Percentiles rank a stretch among this genome's conserved stretches.
Evolutionary conservation across 495 filamentous ascomycete genomes (phyloP).

Genomic region (Aspergillus baeticus): DNA sequence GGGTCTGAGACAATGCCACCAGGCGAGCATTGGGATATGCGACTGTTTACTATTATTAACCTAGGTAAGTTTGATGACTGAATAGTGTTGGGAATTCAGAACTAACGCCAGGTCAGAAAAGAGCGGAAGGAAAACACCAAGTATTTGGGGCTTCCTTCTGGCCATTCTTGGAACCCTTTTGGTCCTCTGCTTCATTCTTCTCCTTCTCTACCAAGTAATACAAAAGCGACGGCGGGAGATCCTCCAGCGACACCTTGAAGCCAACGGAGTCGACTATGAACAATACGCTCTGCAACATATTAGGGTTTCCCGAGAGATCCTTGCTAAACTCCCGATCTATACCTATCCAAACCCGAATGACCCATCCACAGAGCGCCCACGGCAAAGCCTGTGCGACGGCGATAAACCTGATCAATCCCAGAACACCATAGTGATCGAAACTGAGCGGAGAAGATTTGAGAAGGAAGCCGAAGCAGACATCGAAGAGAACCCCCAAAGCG

Average conservation of each 20-base stretch:
- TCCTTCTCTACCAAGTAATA: constrained; percentile 69
- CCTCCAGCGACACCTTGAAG: constrained; percentile 65
- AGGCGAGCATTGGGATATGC: constrained; percentile 43
- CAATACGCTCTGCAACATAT: constrained; percentile 72
- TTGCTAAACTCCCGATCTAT: constrained; percentile 72
- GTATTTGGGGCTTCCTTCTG: constrained; percentile 80
- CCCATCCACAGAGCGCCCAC: constrained; percentile 13
- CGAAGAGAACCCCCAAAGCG: no score
- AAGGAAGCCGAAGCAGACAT: background rate
- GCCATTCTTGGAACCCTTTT: constrained; percentile 76
- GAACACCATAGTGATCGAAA: background rate
- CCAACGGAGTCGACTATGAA: constrained; percentile 79
- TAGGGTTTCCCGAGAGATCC: constrained; percentile 64
- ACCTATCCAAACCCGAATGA: constrained; percentile 56
- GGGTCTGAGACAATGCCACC: constrained; percentile 34
- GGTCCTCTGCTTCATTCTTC: constrained; percentile 60
- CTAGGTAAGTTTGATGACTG: constrained; percentile 40
- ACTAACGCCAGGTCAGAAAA: constrained; percentile 13
- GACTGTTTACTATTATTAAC: constrained; percentile 64
- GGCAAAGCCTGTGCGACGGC: background rate
- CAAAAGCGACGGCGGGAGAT: constrained; percentile 63
- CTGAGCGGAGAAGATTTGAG: background rate
- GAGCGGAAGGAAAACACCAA: constrained; percentile 45
- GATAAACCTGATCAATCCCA: background rate
- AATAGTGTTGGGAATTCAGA: background rate